Conservation (phyloP, 345 rosid species). For the Eucalyptus tenuipes region DNA sequence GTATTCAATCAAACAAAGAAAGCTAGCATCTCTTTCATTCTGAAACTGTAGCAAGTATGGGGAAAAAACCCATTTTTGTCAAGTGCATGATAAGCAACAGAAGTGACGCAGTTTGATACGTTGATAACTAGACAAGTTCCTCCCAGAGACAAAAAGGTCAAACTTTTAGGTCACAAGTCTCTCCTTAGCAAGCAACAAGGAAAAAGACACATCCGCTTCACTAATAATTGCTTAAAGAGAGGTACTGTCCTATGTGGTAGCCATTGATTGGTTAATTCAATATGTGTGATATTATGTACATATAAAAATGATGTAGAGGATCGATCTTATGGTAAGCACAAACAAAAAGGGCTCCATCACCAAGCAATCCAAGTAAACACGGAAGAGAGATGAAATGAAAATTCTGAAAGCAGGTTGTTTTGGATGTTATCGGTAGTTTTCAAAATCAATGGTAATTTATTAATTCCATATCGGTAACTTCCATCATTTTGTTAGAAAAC, state of each 20-base stretch:
- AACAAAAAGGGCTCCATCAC: background rate
- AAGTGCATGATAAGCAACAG: background rate
- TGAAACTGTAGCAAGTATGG: background rate
- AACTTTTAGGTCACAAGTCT: background rate
- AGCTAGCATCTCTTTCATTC: background rate
- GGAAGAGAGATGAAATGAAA: background rate
- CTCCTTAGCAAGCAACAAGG: background rate
- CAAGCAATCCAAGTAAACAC: background rate
- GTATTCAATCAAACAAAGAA: background rate
- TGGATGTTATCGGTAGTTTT: background rate
- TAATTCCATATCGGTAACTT: background rate
- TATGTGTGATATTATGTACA: background rate
- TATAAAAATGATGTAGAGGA: background rate
- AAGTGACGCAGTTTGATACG: background rate
- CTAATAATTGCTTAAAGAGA: background rate
- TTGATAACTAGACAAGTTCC: background rate
- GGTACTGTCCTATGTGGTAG: background rate
- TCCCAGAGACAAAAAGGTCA: background rate
- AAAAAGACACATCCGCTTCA: background rate
- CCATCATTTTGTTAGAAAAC: background rate
- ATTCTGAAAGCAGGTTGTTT: background rate
- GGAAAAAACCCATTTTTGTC: background rate
- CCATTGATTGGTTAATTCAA: background rate
- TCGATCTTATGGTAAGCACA: too few relatives aligned
- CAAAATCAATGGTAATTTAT: background rate